Conservation (phyloP, 2,329 filamentous ascomycete species). For the Rhytidhysteron rufulum region DNA sequence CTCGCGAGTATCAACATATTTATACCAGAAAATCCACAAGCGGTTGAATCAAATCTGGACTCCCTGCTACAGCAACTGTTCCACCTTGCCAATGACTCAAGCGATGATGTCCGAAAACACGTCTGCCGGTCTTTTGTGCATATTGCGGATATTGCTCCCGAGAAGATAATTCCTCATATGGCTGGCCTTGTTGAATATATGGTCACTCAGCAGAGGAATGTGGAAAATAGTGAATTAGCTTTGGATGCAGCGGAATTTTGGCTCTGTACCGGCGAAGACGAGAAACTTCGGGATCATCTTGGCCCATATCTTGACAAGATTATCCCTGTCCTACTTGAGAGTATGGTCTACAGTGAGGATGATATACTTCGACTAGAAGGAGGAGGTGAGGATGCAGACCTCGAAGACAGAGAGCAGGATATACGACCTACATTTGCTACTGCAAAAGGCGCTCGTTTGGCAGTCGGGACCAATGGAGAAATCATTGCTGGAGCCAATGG, state of each 20-base stretch:
- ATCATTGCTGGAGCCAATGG: constrained; percentile 43
- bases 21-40: constrained; percentile 77
- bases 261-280: constrained; percentile 87
- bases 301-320: constrained; percentile 78
- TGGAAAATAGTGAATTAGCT: constrained; percentile 80
- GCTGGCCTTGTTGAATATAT: constrained; percentile 88
- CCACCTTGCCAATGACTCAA: constrained; percentile 70
- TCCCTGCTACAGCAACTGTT: constrained; percentile 80
- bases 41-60: constrained; percentile 77
- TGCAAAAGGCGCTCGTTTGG: constrained; percentile 56
- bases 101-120: constrained; percentile 79
- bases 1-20: constrained; percentile 89
- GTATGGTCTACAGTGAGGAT: constrained; percentile 95
- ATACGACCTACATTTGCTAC: constrained; percentile 91
- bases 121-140: constrained; percentile 93
- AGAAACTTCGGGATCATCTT: constrained; percentile 70
- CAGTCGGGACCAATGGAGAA: constrained; percentile 46
- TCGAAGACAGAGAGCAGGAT: constrained; percentile 85
- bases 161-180: constrained; percentile 87
- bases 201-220: constrained; percentile 77
- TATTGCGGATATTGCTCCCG: constrained; percentile 83
- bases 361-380: constrained; percentile 82
- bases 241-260: constrained; percentile 97
- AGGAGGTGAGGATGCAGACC: constrained; percentile 77
- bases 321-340: constrained; percentile 83